These are phyloP conservation scores for Jackrogersella multiformis DNA, from an alignment of 495 filamentous ascomycete genomes.

Conservation along the genomic window DNA sequence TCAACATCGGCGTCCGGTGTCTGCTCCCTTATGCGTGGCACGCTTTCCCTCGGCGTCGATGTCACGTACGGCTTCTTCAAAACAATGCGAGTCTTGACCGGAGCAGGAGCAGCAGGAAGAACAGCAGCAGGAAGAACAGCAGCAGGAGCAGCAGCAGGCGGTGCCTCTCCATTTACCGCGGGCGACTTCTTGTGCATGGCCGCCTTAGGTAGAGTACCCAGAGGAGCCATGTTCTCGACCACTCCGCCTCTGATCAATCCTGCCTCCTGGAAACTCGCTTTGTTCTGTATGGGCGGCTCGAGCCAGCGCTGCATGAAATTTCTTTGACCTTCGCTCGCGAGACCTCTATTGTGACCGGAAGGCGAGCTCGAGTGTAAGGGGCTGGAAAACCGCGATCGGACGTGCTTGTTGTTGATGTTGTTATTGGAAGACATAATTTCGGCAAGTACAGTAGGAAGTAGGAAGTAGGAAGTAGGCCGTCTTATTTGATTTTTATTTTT, in stretches of 20 bases:
- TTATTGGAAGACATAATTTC: conserved; percentile 45
- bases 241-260: conserved; percentile 70
- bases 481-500: conserved; percentile 5
- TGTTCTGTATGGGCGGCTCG: conserved; percentile 72
- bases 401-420: conserved; percentile 50
- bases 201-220: conserved; percentile 70
- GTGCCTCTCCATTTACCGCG: conserved; percentile 25
- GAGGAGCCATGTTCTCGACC: conserved; percentile 73
- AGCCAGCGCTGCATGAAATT: conserved; percentile 68
- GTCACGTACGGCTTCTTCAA: conserved; percentile 47
- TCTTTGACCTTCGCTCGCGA: conserved; percentile 45
- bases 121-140: too few species aligned
- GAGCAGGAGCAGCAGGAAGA: conserved; percentile 38
- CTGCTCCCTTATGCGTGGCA: conserved; percentile 22
- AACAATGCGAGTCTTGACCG: conserved; percentile 50
- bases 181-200: conserved; percentile 54
- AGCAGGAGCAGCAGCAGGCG: conserved; percentile 29
- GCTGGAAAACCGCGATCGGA: conserved; percentile 65
- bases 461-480: too few species aligned
- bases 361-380: conserved; percentile 55
- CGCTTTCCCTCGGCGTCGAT: conserved; percentile 25
- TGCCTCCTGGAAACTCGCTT: conserved; percentile 76
- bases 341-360: conserved; percentile 47
- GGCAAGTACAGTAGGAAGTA: background rate
- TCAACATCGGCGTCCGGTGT: background rate